These are phyloP conservation scores for Ampelomyces quisqualis DNA, from an alignment of 2,329 filamentous ascomycete species.

Conservation along the genomic window DNA sequence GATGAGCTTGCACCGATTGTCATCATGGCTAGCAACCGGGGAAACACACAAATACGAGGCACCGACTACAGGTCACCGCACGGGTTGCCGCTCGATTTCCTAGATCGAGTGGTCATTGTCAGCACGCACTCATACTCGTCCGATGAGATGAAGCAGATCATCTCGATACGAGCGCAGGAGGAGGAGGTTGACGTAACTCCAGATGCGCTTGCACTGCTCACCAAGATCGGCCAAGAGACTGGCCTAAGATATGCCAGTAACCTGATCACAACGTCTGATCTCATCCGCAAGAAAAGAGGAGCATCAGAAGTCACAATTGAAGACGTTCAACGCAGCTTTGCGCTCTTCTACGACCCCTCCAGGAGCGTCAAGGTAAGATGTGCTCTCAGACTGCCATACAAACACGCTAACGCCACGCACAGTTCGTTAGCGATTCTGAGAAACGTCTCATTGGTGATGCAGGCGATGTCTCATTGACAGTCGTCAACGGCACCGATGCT, in stretches of 20 bases:
- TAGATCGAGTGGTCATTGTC: constrained; percentile 94
- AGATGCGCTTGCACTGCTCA: constrained; percentile 87
- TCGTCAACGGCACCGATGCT: constrained; percentile 59
- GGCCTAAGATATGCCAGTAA: constrained; percentile 96
- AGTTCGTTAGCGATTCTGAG: constrained; percentile 84
- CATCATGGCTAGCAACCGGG: constrained; percentile 98
- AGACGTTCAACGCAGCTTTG: constrained; percentile 91
- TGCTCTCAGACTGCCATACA: background rate
- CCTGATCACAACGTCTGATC: constrained; percentile 89
- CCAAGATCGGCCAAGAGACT: constrained; percentile 92
- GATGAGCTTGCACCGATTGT: constrained; percentile 93
- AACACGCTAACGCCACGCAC: constrained; percentile 17
- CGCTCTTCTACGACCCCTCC: constrained; percentile 86
- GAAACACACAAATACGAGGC: constrained; percentile 85
- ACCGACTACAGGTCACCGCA: constrained; percentile 93
- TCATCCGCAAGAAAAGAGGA: constrained; percentile 81
- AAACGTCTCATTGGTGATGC: constrained; percentile 88
- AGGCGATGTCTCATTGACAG: constrained; percentile 71
- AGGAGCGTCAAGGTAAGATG: constrained; percentile 70
- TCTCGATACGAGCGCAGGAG: constrained; percentile 89
- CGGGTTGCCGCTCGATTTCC: constrained; percentile 89
- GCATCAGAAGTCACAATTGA: constrained; percentile 80
- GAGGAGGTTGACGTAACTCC: constrained; percentile 91
- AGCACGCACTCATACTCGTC: constrained; percentile 81
- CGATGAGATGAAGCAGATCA: constrained; percentile 89